Evolutionary conservation across 148 eudicot genomes (phyloP), one percentile per base, ranked within the genome.

Genomic region (Dianthus caryophyllus): DNA sequence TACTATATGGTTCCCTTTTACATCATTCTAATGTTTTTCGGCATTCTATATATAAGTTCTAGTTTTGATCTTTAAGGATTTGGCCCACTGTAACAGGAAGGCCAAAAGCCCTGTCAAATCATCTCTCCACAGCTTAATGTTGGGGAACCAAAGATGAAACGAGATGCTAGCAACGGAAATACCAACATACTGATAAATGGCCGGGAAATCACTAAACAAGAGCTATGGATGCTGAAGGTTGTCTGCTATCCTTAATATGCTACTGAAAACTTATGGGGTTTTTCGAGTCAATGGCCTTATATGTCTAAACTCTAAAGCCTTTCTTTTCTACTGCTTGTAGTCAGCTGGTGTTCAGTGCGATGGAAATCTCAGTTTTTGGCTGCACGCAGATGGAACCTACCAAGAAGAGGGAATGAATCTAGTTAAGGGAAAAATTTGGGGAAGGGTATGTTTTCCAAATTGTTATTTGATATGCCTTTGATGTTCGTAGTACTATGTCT

Each of bases 41-140:
- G 10, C 44, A 41, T 41, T 41, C 1, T 41, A 41, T n/a, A n/a
- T n/a, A 41, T 13, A 4, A 41, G 10, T 41, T 41, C 17, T 47
- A 61, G 17, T 33, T 53, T 10, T 67, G 22, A 25, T 33, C 43
- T 67, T 61, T n/a, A 53, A 30, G 17, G 30, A 22, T 31, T 12
- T 64, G 39, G 38, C 25, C 57, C 62, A 16, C 27, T 61, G 60
- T 49, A 73, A 80, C 90, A 90, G 98, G 97, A 78, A 48, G 96
- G 98, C 7, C 78, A 84, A 43, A 81, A 75, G 50, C 96, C 98
- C 65, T 71, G 84, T 77, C 94, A 89, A 83, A 87, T 89, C 31
- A 89, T 93, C 56, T 85, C 77, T 36, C 77, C 84, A 9, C 58
- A 79, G 7, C 79, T 93, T 69, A 61, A 26, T 15, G 73, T 85